A percentile compares a stretch with the other conserved stretches of the same genome.
Evolutionary conservation across 305 asterid genomes (phyloP).

Genomic region (Rubia peregrina): DNA sequence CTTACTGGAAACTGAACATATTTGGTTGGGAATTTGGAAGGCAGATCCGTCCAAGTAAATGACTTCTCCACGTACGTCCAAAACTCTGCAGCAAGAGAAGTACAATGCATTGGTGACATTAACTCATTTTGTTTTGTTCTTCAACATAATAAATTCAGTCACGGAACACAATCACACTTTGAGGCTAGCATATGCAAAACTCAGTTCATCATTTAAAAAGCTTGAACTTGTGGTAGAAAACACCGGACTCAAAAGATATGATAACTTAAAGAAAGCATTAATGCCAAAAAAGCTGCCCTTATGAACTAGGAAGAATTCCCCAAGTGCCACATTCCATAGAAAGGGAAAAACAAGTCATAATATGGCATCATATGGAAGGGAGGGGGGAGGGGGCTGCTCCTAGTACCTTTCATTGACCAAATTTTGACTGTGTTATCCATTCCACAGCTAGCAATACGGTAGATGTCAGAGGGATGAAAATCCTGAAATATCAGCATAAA

Average conservation of each 20-base stretch:
- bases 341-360: neutral
- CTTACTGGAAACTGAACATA: slow-evolving; percentile 93
- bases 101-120: neutral
- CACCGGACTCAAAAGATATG: neutral
- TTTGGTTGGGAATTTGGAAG: slow-evolving; percentile 96
- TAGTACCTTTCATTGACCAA: slow-evolving; percentile 93
- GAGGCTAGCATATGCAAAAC: neutral
- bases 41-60: slow-evolving; percentile 93
- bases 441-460: slow-evolving; percentile 95
- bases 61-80: slow-evolving; percentile 97
- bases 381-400: neutral
- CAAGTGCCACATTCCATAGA: neutral
- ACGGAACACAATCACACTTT: neutral
- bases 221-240: neutral
- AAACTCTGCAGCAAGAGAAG: slow-evolving; percentile 52
- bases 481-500: slow-evolving; percentile 44
- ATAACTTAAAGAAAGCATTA: neutral
- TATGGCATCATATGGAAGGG: neutral
- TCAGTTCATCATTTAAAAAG: neutral
- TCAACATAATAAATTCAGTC: neutral
- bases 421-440: slow-evolving; percentile 96
- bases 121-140: neutral
- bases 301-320: neutral
- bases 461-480: slow-evolving; percentile 91
- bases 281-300: neutral